Evolutionary conservation across 2,329 filamentous ascomycete species (phyloP).

Genomic region (Colletotrichum sansevieriae): DNA sequence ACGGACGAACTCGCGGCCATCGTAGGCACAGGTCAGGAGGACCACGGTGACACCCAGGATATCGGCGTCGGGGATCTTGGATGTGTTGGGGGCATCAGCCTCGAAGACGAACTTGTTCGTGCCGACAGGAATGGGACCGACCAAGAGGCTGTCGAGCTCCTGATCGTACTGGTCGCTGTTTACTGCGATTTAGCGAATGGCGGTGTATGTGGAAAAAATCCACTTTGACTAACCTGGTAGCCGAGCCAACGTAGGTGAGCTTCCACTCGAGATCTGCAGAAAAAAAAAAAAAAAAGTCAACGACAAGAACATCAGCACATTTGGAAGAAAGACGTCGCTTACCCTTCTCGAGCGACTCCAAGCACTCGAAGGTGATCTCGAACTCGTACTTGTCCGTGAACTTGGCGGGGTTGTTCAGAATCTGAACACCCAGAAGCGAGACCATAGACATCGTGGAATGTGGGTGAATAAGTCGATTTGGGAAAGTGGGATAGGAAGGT

Average conservation of each 20-base stretch:
- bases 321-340: slow-evolving; percentile 34
- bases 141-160: slow-evolving; percentile 95
- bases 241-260: slow-evolving; percentile 97
- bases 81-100: slow-evolving; percentile 90
- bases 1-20: slow-evolving; percentile 95
- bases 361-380: slow-evolving; percentile 98
- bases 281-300: slow-evolving; percentile 9
- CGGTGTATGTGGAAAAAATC: slow-evolving; percentile 41
- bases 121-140: slow-evolving; percentile 96
- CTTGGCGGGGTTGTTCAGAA: slow-evolving; percentile 95
- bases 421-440: slow-evolving; percentile 93
- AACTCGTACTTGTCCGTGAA: slow-evolving; percentile 96
- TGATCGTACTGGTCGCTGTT: slow-evolving; percentile 94
- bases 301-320: background rate
- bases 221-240: slow-evolving; percentile 82
- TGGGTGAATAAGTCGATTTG: slow-evolving; percentile 17
- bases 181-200: slow-evolving; percentile 30
- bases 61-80: slow-evolving; percentile 92
- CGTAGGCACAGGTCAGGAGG: slow-evolving; percentile 95
- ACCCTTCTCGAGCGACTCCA: slow-evolving; percentile 96
- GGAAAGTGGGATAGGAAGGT: slow-evolving; percentile 11
- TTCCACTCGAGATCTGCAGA: slow-evolving; percentile 95
- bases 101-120: slow-evolving; percentile 99
- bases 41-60: slow-evolving; percentile 98
- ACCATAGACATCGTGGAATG: slow-evolving; percentile 85